A percentile compares a stretch with the other conserved stretches of the same genome.
These are phyloP conservation scores for Phellinidium pouzarii DNA, from an alignment of 1,284 basidiomycete species.

Conservation along the genomic window DNA sequence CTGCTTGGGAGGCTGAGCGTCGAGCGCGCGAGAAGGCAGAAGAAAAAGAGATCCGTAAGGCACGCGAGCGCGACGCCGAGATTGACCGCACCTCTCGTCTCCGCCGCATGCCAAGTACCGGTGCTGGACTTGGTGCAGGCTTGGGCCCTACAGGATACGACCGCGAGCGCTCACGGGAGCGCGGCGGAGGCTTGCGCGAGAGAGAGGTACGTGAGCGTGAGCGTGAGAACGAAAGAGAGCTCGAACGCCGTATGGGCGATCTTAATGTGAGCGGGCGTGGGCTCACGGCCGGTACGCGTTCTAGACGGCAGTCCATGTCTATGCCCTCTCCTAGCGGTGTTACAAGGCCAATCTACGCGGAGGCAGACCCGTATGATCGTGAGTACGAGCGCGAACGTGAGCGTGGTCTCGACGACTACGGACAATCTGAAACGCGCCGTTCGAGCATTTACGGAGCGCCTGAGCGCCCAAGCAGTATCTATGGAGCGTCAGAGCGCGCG, in stretches of 20 bases:
- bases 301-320: constrained; percentile 13
- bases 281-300: constrained; percentile 8
- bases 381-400: neutral
- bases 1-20: constrained; percentile 36
- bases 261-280: constrained; percentile 16
- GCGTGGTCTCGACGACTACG: constrained; percentile 14
- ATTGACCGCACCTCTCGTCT: constrained; percentile 24
- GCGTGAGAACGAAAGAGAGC: constrained; percentile 11
- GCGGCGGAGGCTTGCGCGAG: neutral
- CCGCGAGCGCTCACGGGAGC: constrained; percentile 4
- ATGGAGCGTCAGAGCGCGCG: neutral
- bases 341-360: constrained; percentile 8
- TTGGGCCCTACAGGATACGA: constrained; percentile 9
- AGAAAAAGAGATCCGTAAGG: constrained; percentile 46
- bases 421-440: constrained; percentile 5
- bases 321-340: constrained; percentile 3
- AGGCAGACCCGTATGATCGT: constrained; percentile 18
- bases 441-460: constrained; percentile 10
- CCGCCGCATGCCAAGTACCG: constrained; percentile 22
- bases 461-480: neutral
- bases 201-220: constrained; percentile 14
- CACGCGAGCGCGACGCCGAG: constrained; percentile 27
- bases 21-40: constrained; percentile 37
- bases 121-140: constrained; percentile 7
- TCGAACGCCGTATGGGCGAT: constrained; percentile 18